Base-by-base conservation (phyloP, 2,329 filamentous ascomycete species). In the Bisporella sp. region DNA sequence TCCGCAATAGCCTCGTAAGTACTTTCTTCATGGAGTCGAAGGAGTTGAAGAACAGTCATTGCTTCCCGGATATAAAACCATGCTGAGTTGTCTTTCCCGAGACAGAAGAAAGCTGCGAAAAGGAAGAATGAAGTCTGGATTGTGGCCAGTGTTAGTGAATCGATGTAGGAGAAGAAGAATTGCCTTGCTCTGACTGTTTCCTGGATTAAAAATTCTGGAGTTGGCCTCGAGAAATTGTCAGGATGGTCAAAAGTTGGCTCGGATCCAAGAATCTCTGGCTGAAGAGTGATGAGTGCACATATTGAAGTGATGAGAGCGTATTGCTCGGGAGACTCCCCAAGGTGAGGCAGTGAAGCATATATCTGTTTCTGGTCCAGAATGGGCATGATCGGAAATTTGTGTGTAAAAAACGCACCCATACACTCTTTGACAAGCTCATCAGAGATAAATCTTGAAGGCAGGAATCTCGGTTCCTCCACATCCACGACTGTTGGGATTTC, bases 31-130 rank as follows among this genome's bases (percentile, higher is more conserved):
- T 39, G 35, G 9, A 65, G 44, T 0, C 61, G 57, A 0, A 65
- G 45, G 0, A 57, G 49, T 9, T 65, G 63, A 0, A 64, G 53
- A 11, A 61, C 54, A 0, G 63, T 64, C 0, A 60, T 62, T 0
- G 63, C 48, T 32, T 65, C 62, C 30, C 61, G 52, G 0, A 66
- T 8, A 9, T 66, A 62, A 41, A 59, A 60, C 62, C 64, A 66
- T 0, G 64, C 62, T 0, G 62, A 54, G 9, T 64, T 65, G 9
- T 65, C 62, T 6, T 64, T 65, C 1, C 57, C 60, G 11, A 64
- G 45, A 0, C 61, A 59, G 5, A 66, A 66, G 33, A 57, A 64
- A 1, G 58, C 54, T 0, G 61, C 54, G 4, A 64, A 66, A 0
- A 66, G 58, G 13, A 39, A 39, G 35, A 39, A 39, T 39, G 35